These are phyloP conservation scores for Prunus yedoensis DNA, from an alignment of 331 rosid genomes.

Conservation along the genomic window DNA sequence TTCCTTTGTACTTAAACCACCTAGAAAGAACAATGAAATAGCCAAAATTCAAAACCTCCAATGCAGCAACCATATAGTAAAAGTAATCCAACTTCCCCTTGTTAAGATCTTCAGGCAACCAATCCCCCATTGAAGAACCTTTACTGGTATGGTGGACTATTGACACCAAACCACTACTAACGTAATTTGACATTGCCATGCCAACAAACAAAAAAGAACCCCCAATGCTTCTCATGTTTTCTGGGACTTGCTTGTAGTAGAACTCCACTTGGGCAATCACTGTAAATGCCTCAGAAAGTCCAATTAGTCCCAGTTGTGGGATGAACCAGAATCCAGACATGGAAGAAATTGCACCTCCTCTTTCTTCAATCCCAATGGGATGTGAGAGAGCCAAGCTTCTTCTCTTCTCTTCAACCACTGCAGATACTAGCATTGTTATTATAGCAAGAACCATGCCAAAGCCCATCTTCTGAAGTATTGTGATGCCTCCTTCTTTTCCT, in stretches of 20 bases:
- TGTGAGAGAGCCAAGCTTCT: constrained; percentile 45
- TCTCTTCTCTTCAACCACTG: constrained; percentile 52
- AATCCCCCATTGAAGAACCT: constrained; percentile 48
- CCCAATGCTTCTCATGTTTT: constrained; percentile 87
- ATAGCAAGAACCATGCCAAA: constrained; percentile 55
- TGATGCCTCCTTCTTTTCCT: constrained; percentile 60
- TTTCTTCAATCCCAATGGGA: constrained; percentile 47
- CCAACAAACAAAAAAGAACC: constrained; percentile 64
- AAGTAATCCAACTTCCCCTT: constrained; percentile 70
- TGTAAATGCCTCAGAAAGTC: constrained; percentile 61
- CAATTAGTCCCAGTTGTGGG: constrained; percentile 61
- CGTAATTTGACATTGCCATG: constrained; percentile 58
- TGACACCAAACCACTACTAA: constrained; percentile 61
- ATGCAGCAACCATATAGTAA: constrained; percentile 51
- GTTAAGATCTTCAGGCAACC: constrained; percentile 85
- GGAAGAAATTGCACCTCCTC: constrained; percentile 72
- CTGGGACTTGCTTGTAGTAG: constrained; percentile 87
- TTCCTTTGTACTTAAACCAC: constrained; percentile 77
- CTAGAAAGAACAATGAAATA: constrained; percentile 62
- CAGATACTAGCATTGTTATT: constrained; percentile 56
- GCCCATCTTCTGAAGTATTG: constrained; percentile 84
- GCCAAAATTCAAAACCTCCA: constrained; percentile 55
- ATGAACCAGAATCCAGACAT: constrained; percentile 74
- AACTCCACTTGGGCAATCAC: constrained; percentile 63
- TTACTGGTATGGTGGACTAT: constrained; percentile 32